These are phyloP conservation scores for Mucor circinelloides DNA, from an alignment of 371 early-diverging fungal species.

Conservation along the genomic window DNA sequence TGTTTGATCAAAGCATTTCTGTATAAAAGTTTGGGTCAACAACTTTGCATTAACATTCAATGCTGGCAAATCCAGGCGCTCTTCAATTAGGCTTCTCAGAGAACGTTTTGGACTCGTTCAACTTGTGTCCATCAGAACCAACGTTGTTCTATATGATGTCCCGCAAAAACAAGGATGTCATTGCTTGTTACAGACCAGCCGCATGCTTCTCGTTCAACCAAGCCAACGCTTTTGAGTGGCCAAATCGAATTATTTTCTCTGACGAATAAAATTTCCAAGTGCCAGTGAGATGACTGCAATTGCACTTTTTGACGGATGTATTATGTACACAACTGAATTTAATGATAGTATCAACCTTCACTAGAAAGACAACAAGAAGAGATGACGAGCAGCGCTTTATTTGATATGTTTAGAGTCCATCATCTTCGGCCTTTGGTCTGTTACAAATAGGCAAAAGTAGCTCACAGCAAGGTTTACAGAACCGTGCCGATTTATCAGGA, in stretches of 20 bases:
- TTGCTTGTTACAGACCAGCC: constrained; percentile 67
- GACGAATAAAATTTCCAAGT: too few relatives aligned
- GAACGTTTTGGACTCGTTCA: constrained; percentile 67
- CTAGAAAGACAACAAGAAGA: too few relatives aligned
- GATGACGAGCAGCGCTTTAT: background rate
- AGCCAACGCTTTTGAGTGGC: constrained; percentile 78
- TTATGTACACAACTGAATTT: too few relatives aligned
- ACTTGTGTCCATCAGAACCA: constrained; percentile 60
- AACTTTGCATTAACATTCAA: constrained; percentile 71
- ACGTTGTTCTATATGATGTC: constrained; percentile 73
- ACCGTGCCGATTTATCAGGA: constrained; percentile 36
- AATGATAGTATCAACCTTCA: too few relatives aligned
- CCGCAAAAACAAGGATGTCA: constrained; percentile 64
- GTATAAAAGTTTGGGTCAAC: constrained; percentile 71
- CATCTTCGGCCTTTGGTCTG: background rate
- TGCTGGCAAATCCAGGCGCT: constrained; percentile 59
- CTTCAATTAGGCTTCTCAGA: constrained; percentile 72
- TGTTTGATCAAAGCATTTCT: too few relatives aligned
- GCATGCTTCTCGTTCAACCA: constrained; percentile 72
- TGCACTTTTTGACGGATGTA: too few relatives aligned
- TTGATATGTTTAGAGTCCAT: background rate
- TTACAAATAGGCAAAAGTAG: constrained; percentile 7
- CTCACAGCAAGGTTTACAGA: constrained; percentile 33
- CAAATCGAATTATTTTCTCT: too few relatives aligned
- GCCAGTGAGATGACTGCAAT: too few relatives aligned